Evolutionary conservation across 2,329 filamentous ascomycete genomes (phyloP).

Genomic region (Nectriaceae sp.): DNA sequence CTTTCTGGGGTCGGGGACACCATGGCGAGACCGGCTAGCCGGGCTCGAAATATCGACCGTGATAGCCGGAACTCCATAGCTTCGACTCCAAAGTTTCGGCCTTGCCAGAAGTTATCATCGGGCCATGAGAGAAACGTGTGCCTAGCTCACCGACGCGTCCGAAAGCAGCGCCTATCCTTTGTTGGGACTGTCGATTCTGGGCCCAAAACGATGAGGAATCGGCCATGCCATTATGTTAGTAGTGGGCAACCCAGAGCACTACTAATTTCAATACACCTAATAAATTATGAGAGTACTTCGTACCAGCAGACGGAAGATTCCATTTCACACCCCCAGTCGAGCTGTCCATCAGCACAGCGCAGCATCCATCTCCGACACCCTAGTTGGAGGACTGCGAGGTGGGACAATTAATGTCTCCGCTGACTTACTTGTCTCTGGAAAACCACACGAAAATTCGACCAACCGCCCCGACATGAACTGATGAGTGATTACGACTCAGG

Average conservation of each 20-base stretch:
- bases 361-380: slow-evolving; percentile 10
- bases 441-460: slow-evolving; percentile 1
- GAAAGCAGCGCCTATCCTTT: slow-evolving; percentile 1
- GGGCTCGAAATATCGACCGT: slow-evolving; percentile 12
- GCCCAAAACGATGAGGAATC: not conserved
- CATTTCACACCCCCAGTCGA: not conserved
- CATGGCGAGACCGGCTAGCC: slow-evolving; percentile 19
- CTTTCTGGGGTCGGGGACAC: slow-evolving; percentile 26
- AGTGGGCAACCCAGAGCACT: no score
- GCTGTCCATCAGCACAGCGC: not conserved
- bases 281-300: no score
- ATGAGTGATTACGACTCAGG: slow-evolving; percentile 3
- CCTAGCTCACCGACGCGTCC: slow-evolving; percentile 12
- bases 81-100: slow-evolving; percentile 17
- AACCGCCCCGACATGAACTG: slow-evolving; percentile 6
- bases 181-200: not conserved
- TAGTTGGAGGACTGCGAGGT: slow-evolving; percentile 11
- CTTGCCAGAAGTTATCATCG: slow-evolving; percentile 5
- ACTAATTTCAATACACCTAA: no score
- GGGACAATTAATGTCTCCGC: slow-evolving; percentile 20
- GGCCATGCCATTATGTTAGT: no score
- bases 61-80: slow-evolving; percentile 21
- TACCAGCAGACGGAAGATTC: not conserved
- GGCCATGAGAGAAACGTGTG: slow-evolving; percentile 4
- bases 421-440: slow-evolving; percentile 15